Evolutionary conservation across 2,329 filamentous ascomycete species (phyloP), one percentile per base, ranked within the genome.

Genomic region (Podosphaera xanthii): DNA sequence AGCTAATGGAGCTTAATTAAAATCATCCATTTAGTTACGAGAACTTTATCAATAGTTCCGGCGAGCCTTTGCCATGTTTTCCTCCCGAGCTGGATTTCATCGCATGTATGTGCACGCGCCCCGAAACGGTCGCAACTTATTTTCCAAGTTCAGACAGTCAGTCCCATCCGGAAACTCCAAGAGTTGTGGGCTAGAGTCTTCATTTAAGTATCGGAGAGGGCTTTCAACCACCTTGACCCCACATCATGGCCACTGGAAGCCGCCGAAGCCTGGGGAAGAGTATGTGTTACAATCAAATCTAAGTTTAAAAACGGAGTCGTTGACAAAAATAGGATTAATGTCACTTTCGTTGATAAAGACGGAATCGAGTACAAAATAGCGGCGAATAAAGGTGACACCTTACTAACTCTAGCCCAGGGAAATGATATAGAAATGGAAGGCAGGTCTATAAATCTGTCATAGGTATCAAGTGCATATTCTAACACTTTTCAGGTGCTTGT

Each of bases 371-470:
- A 87, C 70, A 87, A 84, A 61, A 81, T 96, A 67, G 82, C 84
- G 61, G 91, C 96, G 7, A 76, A 81, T 12, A 82, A 86, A 66
- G 92, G 92, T 57, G 89, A 95, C 72, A 98, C 98, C 71, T 76
- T 98, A 59, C 77, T 98, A 59, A 91, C 97, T 68, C 91, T 98
- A 68, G 92, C 91, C 31, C 91, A 96, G 70, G 87, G 86, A 53
- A 81, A 97, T 71, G 91, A 97, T 68, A 75, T 98, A 49, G 92
- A 98, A 71, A 97, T 98, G 91, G 92, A 98, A 76, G 90, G 80
- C 79, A 69, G 61, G 72, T 66, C 35, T n/a, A 35, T 12, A 35
- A 34, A 12, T 1, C 10, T 8, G 8, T 54, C 12, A 49, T 8
- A 22, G 14, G n/a, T 30, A 3, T 22, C 5, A 12, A 8, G 36